phyloP scores from a whole-genome alignment of 495 filamentous ascomycete genomes.

The Aspergillus conjunctus region DNA sequence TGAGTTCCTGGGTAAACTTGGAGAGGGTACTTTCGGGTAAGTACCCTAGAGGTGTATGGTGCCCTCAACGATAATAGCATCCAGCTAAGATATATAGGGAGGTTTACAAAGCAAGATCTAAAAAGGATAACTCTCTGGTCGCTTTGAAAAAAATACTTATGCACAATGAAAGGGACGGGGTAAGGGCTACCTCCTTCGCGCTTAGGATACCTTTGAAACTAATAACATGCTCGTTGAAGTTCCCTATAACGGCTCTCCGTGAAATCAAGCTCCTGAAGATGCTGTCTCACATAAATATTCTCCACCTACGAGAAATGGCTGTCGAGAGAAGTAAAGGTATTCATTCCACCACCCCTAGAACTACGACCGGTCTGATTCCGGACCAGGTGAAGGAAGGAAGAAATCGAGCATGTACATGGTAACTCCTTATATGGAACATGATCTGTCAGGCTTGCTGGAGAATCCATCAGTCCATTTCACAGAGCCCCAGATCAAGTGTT shows the following conservation, averaged over 20 bases:
- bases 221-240: slow-evolving; percentile 47
- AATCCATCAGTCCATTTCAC: slow-evolving; percentile 87
- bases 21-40: slow-evolving; percentile 96
- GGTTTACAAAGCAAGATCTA: slow-evolving; percentile 86
- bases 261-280: slow-evolving; percentile 98
- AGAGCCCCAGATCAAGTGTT: slow-evolving; percentile 94
- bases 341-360: not conserved
- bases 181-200: slow-evolving; percentile 38
- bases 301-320: slow-evolving; percentile 92
- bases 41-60: slow-evolving; percentile 18
- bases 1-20: slow-evolving; percentile 86
- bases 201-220: slow-evolving; percentile 8
- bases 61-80: not conserved
- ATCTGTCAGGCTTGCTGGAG: slow-evolving; percentile 91
- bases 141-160: slow-evolving; percentile 96
- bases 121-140: slow-evolving; percentile 68
- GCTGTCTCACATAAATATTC: slow-evolving; percentile 83
- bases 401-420: slow-evolving; percentile 97
- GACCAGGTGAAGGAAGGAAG: slow-evolving; percentile 70
- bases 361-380: slow-evolving; percentile 15
- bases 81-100: slow-evolving; percentile 54
- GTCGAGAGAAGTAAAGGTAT: slow-evolving; percentile 75
- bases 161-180: slow-evolving; percentile 96
- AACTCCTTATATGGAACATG: slow-evolving; percentile 98
- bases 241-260: slow-evolving; percentile 94